phyloP scores from a whole-genome alignment of 371 early-diverging fungal genomes.

The Rhizopus microsporus region DNA sequence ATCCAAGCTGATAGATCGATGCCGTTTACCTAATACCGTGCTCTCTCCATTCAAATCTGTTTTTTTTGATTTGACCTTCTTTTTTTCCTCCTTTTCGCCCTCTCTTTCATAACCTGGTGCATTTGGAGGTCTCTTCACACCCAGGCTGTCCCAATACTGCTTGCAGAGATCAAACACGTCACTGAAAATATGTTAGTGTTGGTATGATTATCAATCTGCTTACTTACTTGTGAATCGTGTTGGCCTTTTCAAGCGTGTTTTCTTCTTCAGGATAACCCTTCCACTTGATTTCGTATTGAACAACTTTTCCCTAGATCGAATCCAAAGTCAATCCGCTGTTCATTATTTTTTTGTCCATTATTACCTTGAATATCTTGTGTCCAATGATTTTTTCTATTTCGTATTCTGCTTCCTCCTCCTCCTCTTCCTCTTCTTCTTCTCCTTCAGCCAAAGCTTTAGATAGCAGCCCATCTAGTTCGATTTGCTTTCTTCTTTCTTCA shows the following conservation, averaged over 20 bases:
- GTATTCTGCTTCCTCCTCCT: conserved; percentile 11
- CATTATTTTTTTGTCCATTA: background rate
- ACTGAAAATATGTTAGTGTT: conserved; percentile 11
- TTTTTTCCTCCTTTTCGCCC: background rate
- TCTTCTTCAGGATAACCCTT: conserved; percentile 19
- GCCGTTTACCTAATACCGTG: background rate
- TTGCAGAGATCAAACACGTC: conserved; percentile 31
- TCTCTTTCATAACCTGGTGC: conserved; percentile 6
- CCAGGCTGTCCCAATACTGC: conserved; percentile 26
- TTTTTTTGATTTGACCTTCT: background rate
- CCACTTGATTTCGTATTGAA: conserved; percentile 25
- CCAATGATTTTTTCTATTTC: conserved; percentile 19
- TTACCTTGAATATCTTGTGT: conserved; percentile 15
- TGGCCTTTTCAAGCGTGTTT: conserved; percentile 32
- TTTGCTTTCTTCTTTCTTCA: background rate
- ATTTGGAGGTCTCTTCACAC: conserved; percentile 14
- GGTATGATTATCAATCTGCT: background rate
- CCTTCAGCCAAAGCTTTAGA: background rate
- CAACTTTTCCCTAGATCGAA: conserved; percentile 20
- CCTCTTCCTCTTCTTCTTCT: background rate
- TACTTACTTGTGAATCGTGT: conserved; percentile 32
- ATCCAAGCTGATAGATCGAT: background rate
- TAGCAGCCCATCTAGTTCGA: background rate
- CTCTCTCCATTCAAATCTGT: background rate
- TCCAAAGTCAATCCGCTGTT: background rate